phyloP scores from a whole-genome alignment of 2,329 filamentous ascomycete species.

The Colletotrichum sp. region DNA sequence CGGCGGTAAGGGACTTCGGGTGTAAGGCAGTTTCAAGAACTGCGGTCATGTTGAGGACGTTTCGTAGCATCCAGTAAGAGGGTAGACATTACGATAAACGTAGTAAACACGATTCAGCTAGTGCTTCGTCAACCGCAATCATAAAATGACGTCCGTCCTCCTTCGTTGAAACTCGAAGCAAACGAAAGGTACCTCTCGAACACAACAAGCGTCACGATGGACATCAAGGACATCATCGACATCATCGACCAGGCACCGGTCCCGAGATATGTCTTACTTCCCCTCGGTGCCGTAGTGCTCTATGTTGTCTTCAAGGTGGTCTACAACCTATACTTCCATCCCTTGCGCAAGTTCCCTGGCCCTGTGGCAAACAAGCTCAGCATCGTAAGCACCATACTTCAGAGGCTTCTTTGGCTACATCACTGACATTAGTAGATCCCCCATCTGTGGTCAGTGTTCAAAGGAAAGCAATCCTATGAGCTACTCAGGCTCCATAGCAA shows the following conservation, averaged over 20 bases:
- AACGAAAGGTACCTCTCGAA: background rate
- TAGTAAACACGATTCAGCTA: background rate
- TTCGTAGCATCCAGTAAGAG: background rate
- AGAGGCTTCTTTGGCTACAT: background rate
- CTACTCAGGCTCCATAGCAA: background rate
- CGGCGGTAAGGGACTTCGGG: background rate
- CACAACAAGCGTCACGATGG: background rate
- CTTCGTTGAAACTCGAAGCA: background rate
- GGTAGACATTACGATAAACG: background rate
- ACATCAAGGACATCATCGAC: background rate
- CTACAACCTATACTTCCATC: background rate
- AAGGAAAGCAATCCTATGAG: background rate
- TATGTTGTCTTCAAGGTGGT: background rate
- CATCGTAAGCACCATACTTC: background rate
- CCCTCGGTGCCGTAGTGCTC: background rate
- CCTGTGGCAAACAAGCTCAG: background rate
- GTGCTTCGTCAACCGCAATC: background rate
- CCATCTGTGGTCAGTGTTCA: background rate
- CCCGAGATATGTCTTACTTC: background rate
- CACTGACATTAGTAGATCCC: background rate
- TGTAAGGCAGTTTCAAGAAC: background rate
- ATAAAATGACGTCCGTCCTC: background rate
- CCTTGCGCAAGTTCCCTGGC: background rate
- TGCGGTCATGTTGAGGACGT: background rate
- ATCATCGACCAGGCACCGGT: background rate